Evolutionary conservation across 164 flowering plant species (phyloP).

Genomic region (Vitis rotundifolia): DNA sequence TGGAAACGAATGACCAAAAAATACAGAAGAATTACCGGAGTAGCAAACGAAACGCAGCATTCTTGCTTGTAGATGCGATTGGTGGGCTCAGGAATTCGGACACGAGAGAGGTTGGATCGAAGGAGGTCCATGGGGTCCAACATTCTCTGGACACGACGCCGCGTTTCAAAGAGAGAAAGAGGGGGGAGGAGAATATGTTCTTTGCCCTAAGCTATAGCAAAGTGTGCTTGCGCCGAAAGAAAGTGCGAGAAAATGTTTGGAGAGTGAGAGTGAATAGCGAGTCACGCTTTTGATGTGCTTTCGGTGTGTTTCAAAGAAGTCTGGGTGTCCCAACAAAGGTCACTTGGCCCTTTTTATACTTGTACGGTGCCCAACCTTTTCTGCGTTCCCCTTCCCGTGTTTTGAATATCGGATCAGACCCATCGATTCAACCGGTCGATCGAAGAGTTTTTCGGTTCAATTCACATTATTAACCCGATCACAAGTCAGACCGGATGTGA

Average conservation of each 20-base stretch:
- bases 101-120: slow-evolving; percentile 73
- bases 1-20: not conserved
- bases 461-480: too few relatives aligned
- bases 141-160: slow-evolving; percentile 5
- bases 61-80: slow-evolving; percentile 96
- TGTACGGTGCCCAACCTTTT: too few relatives aligned
- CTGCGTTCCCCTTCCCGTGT: too few relatives aligned
- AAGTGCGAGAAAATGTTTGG: not conserved
- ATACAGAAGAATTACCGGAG: slow-evolving; percentile 57
- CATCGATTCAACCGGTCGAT: too few relatives aligned
- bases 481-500: too few relatives aligned
- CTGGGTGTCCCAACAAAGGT: too few relatives aligned
- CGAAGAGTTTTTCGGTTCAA: too few relatives aligned
- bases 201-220: slow-evolving; percentile 26
- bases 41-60: slow-evolving; percentile 89
- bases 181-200: not conserved
- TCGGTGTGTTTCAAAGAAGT: too few relatives aligned
- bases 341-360: too few relatives aligned
- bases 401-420: too few relatives aligned
- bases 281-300: too few relatives aligned
- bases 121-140: slow-evolving; percentile 71
- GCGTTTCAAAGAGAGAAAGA: slow-evolving; percentile 16
- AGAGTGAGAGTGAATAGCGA: too few relatives aligned
- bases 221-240: slow-evolving; percentile 6
- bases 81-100: slow-evolving; percentile 96